Evolutionary conservation across 257 asterid species (phyloP).

Genomic region (Solanum habrochaites): DNA sequence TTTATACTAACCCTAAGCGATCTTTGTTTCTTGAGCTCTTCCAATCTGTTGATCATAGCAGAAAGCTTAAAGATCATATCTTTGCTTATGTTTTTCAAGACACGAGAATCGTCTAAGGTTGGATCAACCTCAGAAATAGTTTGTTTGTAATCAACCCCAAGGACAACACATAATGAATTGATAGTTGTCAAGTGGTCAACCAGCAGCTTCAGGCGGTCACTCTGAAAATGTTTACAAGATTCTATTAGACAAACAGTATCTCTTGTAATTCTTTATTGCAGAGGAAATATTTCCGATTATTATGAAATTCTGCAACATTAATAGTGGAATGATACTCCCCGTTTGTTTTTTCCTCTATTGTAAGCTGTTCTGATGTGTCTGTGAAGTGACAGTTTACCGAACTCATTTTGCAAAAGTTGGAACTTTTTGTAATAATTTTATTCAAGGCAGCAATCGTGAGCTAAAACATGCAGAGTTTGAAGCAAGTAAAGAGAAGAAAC

Average conservation of each 20-base stretch:
- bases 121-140: conserved; percentile 49
- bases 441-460: neutral
- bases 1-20: conserved; percentile 45
- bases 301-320: neutral
- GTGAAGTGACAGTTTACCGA: neutral
- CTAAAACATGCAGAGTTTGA: neutral
- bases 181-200: conserved; percentile 37
- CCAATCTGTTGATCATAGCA: conserved; percentile 25
- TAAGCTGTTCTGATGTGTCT: neutral
- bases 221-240: conserved; percentile 20
- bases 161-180: conserved; percentile 53
- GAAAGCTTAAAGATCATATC: conserved; percentile 46
- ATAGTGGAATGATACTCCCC: neutral
- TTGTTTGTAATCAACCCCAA: conserved; percentile 62
- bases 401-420: neutral
- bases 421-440: neutral
- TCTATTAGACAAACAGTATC: neutral
- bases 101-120: conserved; percentile 32
- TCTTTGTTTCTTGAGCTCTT: conserved; percentile 57
- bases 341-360: neutral
- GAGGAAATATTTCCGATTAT: neutral
- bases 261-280: neutral
- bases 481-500: neutral
- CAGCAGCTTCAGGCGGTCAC: conserved; percentile 58
- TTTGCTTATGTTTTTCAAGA: conserved; percentile 35